Base-by-base conservation (phyloP, 2,329 filamentous ascomycete genomes). In the Cladosporium phlei region DNA sequence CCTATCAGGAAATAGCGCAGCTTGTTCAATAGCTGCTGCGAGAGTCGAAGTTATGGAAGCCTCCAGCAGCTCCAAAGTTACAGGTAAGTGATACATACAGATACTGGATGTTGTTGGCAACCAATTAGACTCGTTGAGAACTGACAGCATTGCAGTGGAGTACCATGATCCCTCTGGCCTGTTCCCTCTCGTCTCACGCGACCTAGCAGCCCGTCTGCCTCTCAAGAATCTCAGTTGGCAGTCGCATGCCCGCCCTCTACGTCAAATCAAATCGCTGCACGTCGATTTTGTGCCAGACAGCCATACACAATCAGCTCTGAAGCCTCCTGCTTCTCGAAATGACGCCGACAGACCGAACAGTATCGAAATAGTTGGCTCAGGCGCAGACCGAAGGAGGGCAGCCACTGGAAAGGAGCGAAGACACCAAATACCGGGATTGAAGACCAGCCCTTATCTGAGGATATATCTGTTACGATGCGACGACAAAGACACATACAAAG, bases 191-290 rank as follows among this genome's bases (percentile, higher is more conserved):
- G 74, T 97, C 33, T 83, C 85, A 9, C 81, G 87, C 2, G 82
- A 90, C 48, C 75, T 98, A 48, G 75, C 86, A 30, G 76, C 85
- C 32, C 85, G 87, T 46, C 76, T 97, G 0, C 93, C 93, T 25
- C 76, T 98, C 28, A 85, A 83, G 54, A 94, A 97, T 61, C 80
- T 98, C 35, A 88, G 97, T 63, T 98, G 93, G 93, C 94, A 97
- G 66, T 95, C 93, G 11, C 88, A 94, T 51, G 85, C 85, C 21
- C 85, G 93, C 1, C 93, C 93, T 2, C 72, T 97, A 27, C 85
- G 93, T 55, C 96, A 93, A 11, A 98, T 98, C 65, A 85, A 89
- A 61, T 90, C 88, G 10, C 79, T 98, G 30, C 88, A 96, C 61
- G 80, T 97, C 59, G 89, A 95, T 52, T 82, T 97, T 49, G 74